A percentile compares a stretch with the other conserved stretches of the same genome.
These are phyloP conservation scores for Lachancea nothofagi DNA, from an alignment of 805 yeast genomes.

Conservation along the genomic window DNA sequence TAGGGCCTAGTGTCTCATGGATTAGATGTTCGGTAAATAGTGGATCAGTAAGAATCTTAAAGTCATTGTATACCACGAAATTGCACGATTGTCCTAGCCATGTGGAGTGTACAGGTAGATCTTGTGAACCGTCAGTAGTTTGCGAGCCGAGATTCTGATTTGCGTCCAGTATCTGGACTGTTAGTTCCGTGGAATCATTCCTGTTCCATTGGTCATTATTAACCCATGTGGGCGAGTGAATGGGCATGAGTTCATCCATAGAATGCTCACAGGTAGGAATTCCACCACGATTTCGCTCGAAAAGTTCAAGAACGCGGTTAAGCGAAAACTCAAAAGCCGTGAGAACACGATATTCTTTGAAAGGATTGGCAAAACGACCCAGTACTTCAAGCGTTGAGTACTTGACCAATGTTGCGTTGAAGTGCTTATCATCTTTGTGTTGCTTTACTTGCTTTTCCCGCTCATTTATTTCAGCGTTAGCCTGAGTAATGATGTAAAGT, in stretches of 20 bases:
- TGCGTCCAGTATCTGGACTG: not conserved
- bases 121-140: not conserved
- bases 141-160: not conserved
- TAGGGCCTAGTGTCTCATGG: slow-evolving; percentile 66
- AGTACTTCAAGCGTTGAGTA: slow-evolving; percentile 48
- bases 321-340: slow-evolving; percentile 79
- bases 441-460: slow-evolving; percentile 34
- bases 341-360: slow-evolving; percentile 83
- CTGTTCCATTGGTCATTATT: not conserved
- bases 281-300: slow-evolving; percentile 58
- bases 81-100: slow-evolving; percentile 96
- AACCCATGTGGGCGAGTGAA: slow-evolving; percentile 48
- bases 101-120: slow-evolving; percentile 39
- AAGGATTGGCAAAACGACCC: slow-evolving; percentile 88
- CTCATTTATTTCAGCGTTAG: slow-evolving; percentile 48
- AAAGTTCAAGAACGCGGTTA: slow-evolving; percentile 65
- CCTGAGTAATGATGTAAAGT: slow-evolving; percentile 49
- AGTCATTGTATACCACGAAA: slow-evolving; percentile 59
- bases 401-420: slow-evolving; percentile 23
- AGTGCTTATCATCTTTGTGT: slow-evolving; percentile 16
- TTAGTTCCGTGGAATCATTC: not conserved
- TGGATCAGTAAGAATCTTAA: slow-evolving; percentile 85
- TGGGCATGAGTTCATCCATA: slow-evolving; percentile 54
- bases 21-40: slow-evolving; percentile 63
- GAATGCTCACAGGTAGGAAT: slow-evolving; percentile 44